phyloP scores from a whole-genome alignment of 2,329 filamentous ascomycete genomes.

The Pochonia chlamydosporia region DNA sequence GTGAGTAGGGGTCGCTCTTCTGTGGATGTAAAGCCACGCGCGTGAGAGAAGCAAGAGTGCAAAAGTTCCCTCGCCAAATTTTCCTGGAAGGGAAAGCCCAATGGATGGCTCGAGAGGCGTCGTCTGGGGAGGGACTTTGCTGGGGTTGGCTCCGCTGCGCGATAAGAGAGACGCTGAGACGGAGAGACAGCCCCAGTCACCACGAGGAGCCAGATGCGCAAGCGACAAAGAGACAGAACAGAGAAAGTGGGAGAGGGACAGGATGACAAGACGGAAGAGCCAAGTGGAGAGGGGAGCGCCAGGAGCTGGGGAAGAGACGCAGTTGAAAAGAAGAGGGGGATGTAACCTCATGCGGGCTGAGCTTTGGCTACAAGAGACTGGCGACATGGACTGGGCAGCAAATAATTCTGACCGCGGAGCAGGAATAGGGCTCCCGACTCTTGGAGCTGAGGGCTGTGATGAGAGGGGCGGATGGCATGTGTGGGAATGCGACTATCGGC shows the following conservation, averaged over 20 bases:
- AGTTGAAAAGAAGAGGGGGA: conserved; percentile 5
- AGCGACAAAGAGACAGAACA: conserved; percentile 53
- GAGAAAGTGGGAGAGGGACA: conserved; percentile 2
- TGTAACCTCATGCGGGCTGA: conserved; percentile 7
- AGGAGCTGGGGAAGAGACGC: background rate
- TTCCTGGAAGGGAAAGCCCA: conserved; percentile 30
- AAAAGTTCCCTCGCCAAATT: conserved; percentile 35
- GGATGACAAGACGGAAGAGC: background rate
- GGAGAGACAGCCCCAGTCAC: background rate
- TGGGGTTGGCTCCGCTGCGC: conserved; percentile 11
- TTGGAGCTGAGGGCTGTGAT: conserved; percentile 4
- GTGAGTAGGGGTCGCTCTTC: conserved; percentile 9
- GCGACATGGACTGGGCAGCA: conserved; percentile 1
- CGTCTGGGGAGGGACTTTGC: conserved; percentile 16
- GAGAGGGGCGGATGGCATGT: conserved; percentile 3
- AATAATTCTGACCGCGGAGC: conserved; percentile 1
- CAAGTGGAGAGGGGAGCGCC: background rate
- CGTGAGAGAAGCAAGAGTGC: conserved; percentile 26
- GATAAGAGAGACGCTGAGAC: conserved; percentile 7
- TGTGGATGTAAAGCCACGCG: conserved; percentile 27
- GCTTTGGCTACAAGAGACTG: background rate
- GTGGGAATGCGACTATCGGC: conserved; percentile 8
- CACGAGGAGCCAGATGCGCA: conserved; percentile 41
- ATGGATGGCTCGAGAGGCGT: conserved; percentile 20
- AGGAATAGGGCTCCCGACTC: conserved; percentile 5